Evolutionary conservation across 441 rosid genomes (phyloP).

Genomic region (Gossypium lobatum): DNA sequence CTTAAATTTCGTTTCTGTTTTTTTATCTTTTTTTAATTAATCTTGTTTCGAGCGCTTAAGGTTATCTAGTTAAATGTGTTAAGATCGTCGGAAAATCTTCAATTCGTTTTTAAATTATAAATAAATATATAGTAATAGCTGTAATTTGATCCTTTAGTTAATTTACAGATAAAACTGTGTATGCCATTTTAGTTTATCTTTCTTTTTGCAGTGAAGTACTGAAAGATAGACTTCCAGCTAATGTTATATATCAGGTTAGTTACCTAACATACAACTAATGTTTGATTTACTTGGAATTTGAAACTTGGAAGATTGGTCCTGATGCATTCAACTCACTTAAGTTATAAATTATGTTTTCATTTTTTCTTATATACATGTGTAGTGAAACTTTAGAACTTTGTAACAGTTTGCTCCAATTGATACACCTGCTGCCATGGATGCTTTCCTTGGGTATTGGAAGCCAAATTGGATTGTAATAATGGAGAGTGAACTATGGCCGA

Average conservation of each 20-base stretch:
- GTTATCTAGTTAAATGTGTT: not conserved
- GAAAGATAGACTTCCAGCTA: constrained; percentile 50
- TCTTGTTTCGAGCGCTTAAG: not conserved
- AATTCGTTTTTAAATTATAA: not conserved
- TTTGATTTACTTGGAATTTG: constrained; percentile 2
- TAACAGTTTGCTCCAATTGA: constrained; percentile 82
- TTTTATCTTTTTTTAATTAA: not conserved
- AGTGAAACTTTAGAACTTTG: constrained; percentile 22
- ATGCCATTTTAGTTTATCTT: not conserved
- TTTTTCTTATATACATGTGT: not conserved
- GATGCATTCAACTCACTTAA: not conserved
- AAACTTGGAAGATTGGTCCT: not conserved
- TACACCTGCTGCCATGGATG: constrained; percentile 62
- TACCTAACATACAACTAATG: not conserved
- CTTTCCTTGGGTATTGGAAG: constrained; percentile 76
- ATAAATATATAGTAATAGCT: not conserved
- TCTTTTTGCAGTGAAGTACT: constrained; percentile 60
- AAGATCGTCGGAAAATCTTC: not conserved
- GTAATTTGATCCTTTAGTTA: not conserved
- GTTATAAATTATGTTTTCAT: not conserved
- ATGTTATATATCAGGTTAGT: constrained; percentile 72
- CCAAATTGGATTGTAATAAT: constrained; percentile 63
- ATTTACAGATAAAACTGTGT: not conserved
- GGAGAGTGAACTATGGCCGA: constrained; percentile 96
- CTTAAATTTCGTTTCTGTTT: not conserved